These are phyloP conservation scores for Ceratobasidium sp. DNA, from an alignment of 1,284 basidiomycete genomes.

Conservation along the genomic window DNA sequence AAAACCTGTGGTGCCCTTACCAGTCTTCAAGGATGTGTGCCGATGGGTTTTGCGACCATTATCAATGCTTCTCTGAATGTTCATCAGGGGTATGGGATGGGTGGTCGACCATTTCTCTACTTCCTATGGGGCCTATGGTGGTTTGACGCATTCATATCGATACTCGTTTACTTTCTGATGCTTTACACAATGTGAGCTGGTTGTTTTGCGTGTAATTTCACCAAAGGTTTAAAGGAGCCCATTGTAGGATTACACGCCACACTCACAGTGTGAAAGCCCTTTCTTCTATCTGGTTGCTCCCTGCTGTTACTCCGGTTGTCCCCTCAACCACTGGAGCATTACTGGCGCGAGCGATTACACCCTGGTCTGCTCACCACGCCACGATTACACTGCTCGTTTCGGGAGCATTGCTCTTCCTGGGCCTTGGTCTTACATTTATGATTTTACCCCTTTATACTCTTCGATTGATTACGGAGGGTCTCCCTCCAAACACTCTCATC, in stretches of 20 bases:
- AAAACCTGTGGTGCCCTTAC: not conserved
- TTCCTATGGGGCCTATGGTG: slow-evolving; percentile 30
- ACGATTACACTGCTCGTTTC: slow-evolving; percentile 1
- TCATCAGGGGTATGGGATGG: slow-evolving; percentile 1
- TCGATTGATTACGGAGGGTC: slow-evolving; percentile 25
- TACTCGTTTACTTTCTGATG: slow-evolving; percentile 11
- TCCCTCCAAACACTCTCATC: slow-evolving; percentile 26
- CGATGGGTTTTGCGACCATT: slow-evolving; percentile 33
- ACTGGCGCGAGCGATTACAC: slow-evolving; percentile 10
- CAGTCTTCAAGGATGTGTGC: not conserved
- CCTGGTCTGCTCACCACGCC: not conserved
- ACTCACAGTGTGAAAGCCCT: slow-evolving; percentile 15
- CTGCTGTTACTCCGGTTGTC: slow-evolving; percentile 20
- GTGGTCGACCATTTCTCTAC: slow-evolving; percentile 13
- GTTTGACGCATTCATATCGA: slow-evolving; percentile 13
- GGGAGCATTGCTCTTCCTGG: not conserved
- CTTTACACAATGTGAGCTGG: slow-evolving; percentile 25
- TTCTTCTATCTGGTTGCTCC: slow-evolving; percentile 17
- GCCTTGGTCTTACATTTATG: slow-evolving; percentile 26
- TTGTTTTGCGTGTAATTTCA: not conserved
- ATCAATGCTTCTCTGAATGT: slow-evolving; percentile 24
- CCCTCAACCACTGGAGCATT: slow-evolving; percentile 24
- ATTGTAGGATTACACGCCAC: slow-evolving; percentile 26
- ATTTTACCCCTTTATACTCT: slow-evolving; percentile 20
- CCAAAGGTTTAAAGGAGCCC: no score